Evolutionary conservation across 1,139 yeast species (phyloP), one percentile per base, ranked within the genome.

Genomic region (Candida buenavistaensis): DNA sequence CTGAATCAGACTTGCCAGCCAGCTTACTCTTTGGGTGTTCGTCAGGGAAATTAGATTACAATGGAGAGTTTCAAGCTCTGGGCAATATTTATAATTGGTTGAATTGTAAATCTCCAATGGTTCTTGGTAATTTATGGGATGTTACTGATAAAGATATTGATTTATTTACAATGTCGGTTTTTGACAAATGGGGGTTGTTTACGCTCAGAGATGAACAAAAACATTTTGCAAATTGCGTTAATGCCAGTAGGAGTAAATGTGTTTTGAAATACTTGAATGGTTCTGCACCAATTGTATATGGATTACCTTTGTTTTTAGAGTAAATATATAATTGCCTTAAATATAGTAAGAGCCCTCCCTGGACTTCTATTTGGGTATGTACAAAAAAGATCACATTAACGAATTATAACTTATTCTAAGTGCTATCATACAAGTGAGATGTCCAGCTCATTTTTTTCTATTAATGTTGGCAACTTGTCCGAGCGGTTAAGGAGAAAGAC

Each of bases 111-210:
- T 77, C 88, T 30, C 94, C 95, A 0, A 73, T 85, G 80, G 72
- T 88, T 2, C 62, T 92, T 27, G 96, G 88, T 0, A 89, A 88
- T 51, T 62, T 92, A 44, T 92, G 98, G 98, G 97, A 89, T 58
- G 97, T 92, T 4, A 92, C 97, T 0, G 98, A 92, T 57, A 89
- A 86, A 49, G 98, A 92, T 55, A 87, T 89, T 36, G 97, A 92
- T 57, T 72, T 70, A 47, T 88, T 89, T 49, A 83, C 89, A 29
- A 43, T 70, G 9, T 62, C 75, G 1, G 57, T 84, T 25, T 72
- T 88, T 46, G 72, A 72, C 9, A 64, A 68, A 39, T 80, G 89
- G 79, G 89, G 90, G 0, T 59, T 82, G 17, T 52, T 69, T 38
- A 33, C 28, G 3, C 26, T 14, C 7, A 17, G 19, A 7, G 19